Percentiles rank a stretch among this genome's conserved stretches.
Evolutionary conservation across 2,329 filamentous ascomycete genomes (phyloP).

Genomic region (Pseudocercospora ulei): DNA sequence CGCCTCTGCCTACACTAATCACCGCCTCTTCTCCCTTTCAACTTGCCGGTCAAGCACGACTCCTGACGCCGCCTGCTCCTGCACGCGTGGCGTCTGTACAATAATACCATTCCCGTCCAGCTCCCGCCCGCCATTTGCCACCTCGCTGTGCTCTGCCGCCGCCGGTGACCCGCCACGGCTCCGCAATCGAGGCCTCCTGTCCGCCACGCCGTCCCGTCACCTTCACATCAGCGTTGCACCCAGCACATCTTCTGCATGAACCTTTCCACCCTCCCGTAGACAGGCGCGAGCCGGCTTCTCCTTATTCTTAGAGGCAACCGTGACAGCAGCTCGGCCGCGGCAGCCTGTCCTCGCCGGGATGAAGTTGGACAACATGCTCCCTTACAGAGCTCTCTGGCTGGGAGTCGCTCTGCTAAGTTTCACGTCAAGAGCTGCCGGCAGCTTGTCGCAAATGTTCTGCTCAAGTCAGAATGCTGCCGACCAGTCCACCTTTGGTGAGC

Average conservation of each 20-base stretch:
- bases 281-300: constrained; percentile 12
- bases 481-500: constrained; percentile 31
- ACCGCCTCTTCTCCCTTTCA: constrained; percentile 8
- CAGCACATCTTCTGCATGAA: constrained; percentile 15
- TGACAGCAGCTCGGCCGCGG: constrained; percentile 1
- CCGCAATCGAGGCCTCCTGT: constrained; percentile 10
- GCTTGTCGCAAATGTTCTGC: constrained; percentile 37
- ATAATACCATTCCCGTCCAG: constrained; percentile 7
- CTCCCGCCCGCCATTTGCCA: background rate
- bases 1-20: constrained; percentile 2
- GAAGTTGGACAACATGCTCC: constrained; percentile 27
- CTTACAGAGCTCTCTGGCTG: constrained; percentile 23
- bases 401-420: constrained; percentile 15
- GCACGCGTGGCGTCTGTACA: constrained; percentile 7
- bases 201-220: constrained; percentile 13
- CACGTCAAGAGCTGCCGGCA: constrained; percentile 16
- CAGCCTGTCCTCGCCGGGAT: constrained; percentile 9
- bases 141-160: background rate
- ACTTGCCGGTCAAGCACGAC: constrained; percentile 21
- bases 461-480: constrained; percentile 40
- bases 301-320: constrained; percentile 13
- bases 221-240: constrained; percentile 3
- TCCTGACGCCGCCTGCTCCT: background rate
- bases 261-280: constrained; percentile 9
- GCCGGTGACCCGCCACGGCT: constrained; percentile 1